A percentile compares a stretch with the other conserved stretches of the same genome.
phyloP scores from a whole-genome alignment of 169 alveolate species.

The Plasmodium billcollinsi region DNA sequence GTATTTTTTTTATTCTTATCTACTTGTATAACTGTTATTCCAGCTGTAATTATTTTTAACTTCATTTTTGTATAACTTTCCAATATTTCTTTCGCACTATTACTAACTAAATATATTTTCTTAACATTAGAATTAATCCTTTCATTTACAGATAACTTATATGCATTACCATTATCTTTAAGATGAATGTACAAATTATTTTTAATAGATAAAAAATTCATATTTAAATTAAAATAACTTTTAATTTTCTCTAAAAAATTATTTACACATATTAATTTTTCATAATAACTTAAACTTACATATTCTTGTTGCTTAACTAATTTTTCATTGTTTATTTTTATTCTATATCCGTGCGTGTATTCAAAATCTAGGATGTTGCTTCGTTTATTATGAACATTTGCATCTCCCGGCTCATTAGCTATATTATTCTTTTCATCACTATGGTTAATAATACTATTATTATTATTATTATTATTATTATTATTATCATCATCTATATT shows the following conservation, averaged over 20 bases:
- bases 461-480: neutral
- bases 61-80: conserved; percentile 76
- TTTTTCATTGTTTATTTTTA: conserved; percentile 18
- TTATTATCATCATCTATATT: neutral
- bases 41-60: conserved; percentile 73
- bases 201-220: conserved; percentile 57
- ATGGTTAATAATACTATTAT: no score
- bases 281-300: conserved; percentile 56
- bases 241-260: conserved; percentile 54
- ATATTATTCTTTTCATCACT: neutral
- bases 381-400: neutral
- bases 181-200: conserved; percentile 72
- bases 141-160: conserved; percentile 32
- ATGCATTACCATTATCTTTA: conserved; percentile 38
- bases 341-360: neutral
- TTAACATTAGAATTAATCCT: conserved; percentile 50
- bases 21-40: conserved; percentile 73
- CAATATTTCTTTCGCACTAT: conserved; percentile 31
- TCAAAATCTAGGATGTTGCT: neutral
- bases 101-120: conserved; percentile 74
- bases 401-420: neutral
- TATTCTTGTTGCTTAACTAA: conserved; percentile 68
- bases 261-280: conserved; percentile 20
- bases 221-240: conserved; percentile 68
- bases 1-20: conserved; percentile 75